These are phyloP conservation scores for Scenedesmus sp. DNA, from an alignment of 163 green algal species.

Conservation along the genomic window DNA sequence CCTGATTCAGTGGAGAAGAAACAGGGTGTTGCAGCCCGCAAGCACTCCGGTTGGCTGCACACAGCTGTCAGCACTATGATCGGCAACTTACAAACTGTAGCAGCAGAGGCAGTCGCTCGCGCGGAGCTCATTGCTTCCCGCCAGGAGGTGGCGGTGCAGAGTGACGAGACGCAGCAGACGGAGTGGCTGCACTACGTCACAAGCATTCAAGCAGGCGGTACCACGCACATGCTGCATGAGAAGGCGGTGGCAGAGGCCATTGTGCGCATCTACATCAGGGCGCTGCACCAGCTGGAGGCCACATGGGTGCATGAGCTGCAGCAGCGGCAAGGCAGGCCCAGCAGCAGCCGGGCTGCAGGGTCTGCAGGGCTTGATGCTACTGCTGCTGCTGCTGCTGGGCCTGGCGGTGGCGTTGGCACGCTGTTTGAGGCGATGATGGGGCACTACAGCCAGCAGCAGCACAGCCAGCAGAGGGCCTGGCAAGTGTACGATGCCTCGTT, in stretches of 20 bases:
- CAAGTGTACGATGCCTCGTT: slow-evolving; percentile 31
- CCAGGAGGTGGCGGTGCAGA: slow-evolving; percentile 37
- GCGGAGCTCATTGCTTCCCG: slow-evolving; percentile 7
- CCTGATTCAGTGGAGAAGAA: neutral
- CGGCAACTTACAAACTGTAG: neutral
- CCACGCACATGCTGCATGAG: neutral
- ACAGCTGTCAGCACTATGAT: neutral
- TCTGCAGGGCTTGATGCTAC: neutral
- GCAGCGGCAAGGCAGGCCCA: slow-evolving; percentile 7
- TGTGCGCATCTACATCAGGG: slow-evolving; percentile 33
- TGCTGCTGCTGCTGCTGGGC: neutral
- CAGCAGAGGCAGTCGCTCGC: neutral
- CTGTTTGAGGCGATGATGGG: slow-evolving; percentile 48
- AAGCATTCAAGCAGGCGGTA: neutral
- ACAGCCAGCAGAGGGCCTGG: neutral
- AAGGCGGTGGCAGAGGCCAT: slow-evolving; percentile 37
- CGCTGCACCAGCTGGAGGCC: slow-evolving; percentile 12
- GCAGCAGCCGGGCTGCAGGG: neutral
- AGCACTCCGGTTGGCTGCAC: neutral
- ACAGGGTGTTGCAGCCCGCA: neutral
- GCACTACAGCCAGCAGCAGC: slow-evolving; percentile 45
- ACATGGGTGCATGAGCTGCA: neutral
- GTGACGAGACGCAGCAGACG: slow-evolving; percentile 23
- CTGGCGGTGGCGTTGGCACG: neutral
- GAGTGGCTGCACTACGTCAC: slow-evolving; percentile 24